Base-by-base conservation (phyloP, 768 basidiomycete genomes). In the Leccinum variicolor region DNA sequence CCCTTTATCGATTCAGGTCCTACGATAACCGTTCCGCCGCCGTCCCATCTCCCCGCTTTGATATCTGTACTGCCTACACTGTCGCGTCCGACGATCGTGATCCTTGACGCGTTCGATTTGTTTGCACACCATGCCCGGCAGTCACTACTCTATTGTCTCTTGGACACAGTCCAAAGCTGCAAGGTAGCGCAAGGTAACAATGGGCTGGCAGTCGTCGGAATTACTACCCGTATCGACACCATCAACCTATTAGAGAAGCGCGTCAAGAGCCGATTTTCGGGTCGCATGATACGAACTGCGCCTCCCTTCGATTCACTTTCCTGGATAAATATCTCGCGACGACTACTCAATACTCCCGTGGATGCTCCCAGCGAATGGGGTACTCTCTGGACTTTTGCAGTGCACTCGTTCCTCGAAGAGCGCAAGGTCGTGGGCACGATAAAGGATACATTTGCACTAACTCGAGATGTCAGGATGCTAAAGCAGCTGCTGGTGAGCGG, bases 211-310 rank as follows among this genome's bases (percentile, higher is more conserved):
- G 86, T 99, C 33, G 77, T 99, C 34, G 97, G 97, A 8, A 72
- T 94, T 11, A 94, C 94, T 1, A 86, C 85, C 31, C 85, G 94
- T 9, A 81, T 95, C 23, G 94, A 98, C 65, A 89, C 92, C 17
- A 81, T 98, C 58, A 89, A 91, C 61, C 74, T 90, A 3, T 78
- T 99, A 17, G 97, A 99, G 71, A 99, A 99, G 71, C 82, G 97
- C 46, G 97, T 99, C 51, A 97, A 98, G 74, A 97, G 94, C 62
- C 84, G 97, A 3, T 99, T 98, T 75, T 98, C 95, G 2, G 93
- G 94, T 31, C 81, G 97, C 55, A 90, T 93, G 65, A 79, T 95
- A 55, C 84, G 92, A 49, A 86, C 92, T 6, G 81, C 84, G 0
- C 83, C 89, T 14, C 84, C 87, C 2, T 66, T 74, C 5, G 75